Percentiles rank a stretch among this genome's conserved stretches.
These are phyloP conservation scores for Ceratobasidium sp. DNA, from an alignment of 1,284 basidiomycete species.

Conservation along the genomic window DNA sequence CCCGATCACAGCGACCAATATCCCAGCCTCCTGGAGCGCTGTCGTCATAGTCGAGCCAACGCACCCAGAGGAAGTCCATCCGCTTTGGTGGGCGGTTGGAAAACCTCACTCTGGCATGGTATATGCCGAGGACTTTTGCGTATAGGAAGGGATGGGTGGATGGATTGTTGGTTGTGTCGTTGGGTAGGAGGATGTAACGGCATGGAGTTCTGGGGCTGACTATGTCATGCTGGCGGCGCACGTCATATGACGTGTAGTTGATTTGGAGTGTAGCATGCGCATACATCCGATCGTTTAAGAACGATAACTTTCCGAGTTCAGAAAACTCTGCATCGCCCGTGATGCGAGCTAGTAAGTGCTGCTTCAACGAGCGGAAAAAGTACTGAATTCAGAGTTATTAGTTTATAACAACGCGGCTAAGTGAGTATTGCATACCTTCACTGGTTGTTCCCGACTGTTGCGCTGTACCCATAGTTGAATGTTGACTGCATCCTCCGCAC, in stretches of 20 bases:
- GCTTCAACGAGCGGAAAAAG: too few relatives aligned
- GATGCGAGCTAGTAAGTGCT: too few relatives aligned
- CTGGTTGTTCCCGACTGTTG: too few relatives aligned
- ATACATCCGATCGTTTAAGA: constrained; percentile 30
- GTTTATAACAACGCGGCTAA: too few relatives aligned
- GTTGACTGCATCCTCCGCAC: too few relatives aligned
- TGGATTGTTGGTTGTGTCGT: constrained; percentile 52
- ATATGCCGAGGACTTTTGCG: constrained; percentile 49
- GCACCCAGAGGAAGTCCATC: constrained; percentile 55
- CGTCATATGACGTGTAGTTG: constrained; percentile 56
- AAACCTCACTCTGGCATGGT: constrained; percentile 38
- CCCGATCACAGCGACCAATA: neutral
- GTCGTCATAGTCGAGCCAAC: constrained; percentile 52
- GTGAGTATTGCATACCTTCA: too few relatives aligned
- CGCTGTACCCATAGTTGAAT: too few relatives aligned
- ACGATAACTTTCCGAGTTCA: neutral
- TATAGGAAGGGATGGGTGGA: constrained; percentile 35
- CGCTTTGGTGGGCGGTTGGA: constrained; percentile 12
- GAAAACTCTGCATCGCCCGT: neutral
- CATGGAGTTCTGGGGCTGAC: constrained; percentile 56
- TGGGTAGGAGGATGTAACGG: constrained; percentile 50
- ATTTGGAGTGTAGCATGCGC: neutral
- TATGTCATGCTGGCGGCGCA: constrained; percentile 57
- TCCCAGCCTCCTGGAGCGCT: constrained; percentile 29
- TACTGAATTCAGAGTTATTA: too few relatives aligned